Evolutionary conservation across 306 rosid genomes (phyloP).

Genomic region (Vachellia pachyceras): DNA sequence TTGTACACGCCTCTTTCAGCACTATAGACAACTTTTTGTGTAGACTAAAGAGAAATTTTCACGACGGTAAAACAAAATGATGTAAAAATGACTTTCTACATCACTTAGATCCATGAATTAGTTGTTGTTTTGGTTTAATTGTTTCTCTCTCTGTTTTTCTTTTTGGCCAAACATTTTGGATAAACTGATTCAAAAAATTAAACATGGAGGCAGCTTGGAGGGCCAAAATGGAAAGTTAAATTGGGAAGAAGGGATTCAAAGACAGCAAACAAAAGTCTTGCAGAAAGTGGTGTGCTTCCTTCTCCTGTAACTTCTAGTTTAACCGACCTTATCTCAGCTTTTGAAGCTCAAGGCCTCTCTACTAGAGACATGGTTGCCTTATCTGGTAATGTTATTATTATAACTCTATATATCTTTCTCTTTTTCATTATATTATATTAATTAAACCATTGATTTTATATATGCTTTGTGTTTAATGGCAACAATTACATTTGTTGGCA

Average conservation of each 20-base stretch:
- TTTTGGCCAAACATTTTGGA: no score
- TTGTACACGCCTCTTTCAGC: no score
- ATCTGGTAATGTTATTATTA: constrained; percentile 77
- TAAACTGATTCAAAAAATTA: not conserved
- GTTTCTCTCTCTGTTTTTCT: not conserved
- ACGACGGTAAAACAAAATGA: no score
- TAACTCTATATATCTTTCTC: no score
- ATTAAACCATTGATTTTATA: not conserved
- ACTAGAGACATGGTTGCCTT: constrained; percentile 77
- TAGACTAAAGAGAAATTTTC: no score
- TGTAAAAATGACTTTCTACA: no score
- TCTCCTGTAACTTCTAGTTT: constrained; percentile 52
- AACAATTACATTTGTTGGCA: no score
- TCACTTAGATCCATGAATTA: not conserved
- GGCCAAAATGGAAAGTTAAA: constrained; percentile 79
- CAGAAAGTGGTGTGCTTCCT: constrained; percentile 62
- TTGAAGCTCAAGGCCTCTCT: constrained; percentile 67
- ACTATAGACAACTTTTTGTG: no score
- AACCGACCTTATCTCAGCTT: constrained; percentile 50
- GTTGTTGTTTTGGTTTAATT: not conserved
- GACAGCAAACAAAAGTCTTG: constrained; percentile 55
- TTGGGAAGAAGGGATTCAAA: constrained; percentile 93
- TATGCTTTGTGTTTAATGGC: no score
- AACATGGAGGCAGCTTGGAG: constrained; percentile 66
- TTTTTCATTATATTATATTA: no score